phyloP scores from a whole-genome alignment of 139 green algal species.

The Chlamydomonas eustigma region DNA sequence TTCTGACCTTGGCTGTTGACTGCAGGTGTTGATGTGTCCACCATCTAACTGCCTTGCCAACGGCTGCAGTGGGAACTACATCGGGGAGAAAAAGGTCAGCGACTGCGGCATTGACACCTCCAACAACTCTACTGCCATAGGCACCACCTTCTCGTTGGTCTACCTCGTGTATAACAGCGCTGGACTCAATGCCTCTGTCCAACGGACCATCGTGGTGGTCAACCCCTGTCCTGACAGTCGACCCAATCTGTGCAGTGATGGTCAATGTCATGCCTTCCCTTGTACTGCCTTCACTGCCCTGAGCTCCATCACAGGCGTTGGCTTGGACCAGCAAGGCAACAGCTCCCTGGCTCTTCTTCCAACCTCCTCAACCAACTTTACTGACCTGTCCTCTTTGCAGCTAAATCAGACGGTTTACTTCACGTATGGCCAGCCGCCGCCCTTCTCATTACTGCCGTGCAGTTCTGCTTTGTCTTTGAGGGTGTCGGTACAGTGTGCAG shows the following conservation, averaged over 20 bases:
- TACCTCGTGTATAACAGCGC: neutral
- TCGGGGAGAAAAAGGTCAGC: neutral
- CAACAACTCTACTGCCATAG: neutral
- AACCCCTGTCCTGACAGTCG: neutral
- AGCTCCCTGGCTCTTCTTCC: neutral
- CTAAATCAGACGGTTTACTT: neutral
- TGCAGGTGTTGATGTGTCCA: neutral
- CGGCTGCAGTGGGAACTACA: neutral
- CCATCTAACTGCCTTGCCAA: neutral
- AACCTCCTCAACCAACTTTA: neutral
- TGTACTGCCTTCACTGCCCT: neutral
- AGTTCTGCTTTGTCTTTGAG: neutral
- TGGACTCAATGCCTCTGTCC: neutral
- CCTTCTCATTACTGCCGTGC: neutral
- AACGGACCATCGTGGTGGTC: neutral
- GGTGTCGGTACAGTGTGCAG: neutral
- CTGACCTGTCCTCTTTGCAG: neutral
- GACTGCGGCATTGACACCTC: neutral
- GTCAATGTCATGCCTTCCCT: neutral
- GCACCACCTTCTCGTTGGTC: neutral
- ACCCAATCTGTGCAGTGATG: neutral
- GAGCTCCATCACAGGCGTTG: neutral
- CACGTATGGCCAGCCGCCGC: neutral
- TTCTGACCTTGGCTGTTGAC: too few relatives aligned
- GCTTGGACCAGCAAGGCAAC: too few relatives aligned